phyloP scores from a whole-genome alignment of 768 basidiomycete species.

The Amanita muscaria region DNA sequence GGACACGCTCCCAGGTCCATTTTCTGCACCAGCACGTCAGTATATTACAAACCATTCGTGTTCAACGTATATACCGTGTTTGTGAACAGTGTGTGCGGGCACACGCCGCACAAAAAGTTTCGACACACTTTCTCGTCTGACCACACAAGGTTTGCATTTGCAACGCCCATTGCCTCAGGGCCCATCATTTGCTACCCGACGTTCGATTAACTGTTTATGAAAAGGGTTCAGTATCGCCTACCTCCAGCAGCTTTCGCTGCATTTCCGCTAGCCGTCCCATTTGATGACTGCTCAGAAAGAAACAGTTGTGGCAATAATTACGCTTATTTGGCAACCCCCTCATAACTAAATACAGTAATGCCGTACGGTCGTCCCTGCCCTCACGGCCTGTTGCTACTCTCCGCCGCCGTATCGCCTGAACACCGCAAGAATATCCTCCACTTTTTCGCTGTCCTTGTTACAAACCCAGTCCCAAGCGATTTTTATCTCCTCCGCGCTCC shows the following conservation, averaged over 20 bases:
- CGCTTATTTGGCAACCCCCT: constrained; percentile 11
- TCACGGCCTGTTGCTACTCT: neutral
- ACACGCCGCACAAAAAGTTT: constrained; percentile 97
- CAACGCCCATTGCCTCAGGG: constrained; percentile 97
- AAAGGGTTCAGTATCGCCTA: constrained; percentile 14
- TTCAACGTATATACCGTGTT: constrained; percentile 69
- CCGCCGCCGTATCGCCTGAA: constrained; percentile 41
- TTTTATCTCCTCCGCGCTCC: constrained; percentile 37
- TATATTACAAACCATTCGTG: constrained; percentile 1
- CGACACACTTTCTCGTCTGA: constrained; percentile 96
- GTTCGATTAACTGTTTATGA: constrained; percentile 18
- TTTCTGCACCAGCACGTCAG: constrained; percentile 54
- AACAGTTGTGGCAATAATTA: constrained; percentile 7
- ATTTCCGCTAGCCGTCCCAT: constrained; percentile 97
- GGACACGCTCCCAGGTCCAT: constrained; percentile 99
- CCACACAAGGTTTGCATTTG: constrained; percentile 88
- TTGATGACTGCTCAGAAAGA: constrained; percentile 8
- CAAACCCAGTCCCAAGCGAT: constrained; percentile 42
- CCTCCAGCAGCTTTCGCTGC: constrained; percentile 84
- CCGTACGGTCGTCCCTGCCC: too few species aligned
- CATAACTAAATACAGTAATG: neutral
- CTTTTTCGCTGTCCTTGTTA: constrained; percentile 20
- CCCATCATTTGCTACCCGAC: constrained; percentile 94
- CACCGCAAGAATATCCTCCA: constrained; percentile 43
- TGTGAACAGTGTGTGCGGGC: constrained; percentile 94